These are phyloP conservation scores for Sarocladiaceae sp. DNA, from an alignment of 2,329 filamentous ascomycete species.

Conservation along the genomic window DNA sequence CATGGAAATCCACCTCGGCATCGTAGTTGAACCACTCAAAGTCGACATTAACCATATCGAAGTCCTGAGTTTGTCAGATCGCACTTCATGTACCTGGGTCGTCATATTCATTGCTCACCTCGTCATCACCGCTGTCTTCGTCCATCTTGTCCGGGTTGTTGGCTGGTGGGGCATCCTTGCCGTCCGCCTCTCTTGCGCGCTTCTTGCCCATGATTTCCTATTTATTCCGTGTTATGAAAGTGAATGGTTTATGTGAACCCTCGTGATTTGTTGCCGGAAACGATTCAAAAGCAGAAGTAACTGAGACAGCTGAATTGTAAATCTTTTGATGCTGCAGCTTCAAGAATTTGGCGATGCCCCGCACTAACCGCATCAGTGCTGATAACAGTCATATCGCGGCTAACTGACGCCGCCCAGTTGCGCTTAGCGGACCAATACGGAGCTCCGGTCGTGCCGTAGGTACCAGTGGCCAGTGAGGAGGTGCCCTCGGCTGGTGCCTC, in stretches of 20 bases:
- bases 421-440: conserved; percentile 18
- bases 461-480: conserved; percentile 4
- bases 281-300: background rate
- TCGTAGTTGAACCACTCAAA: conserved; percentile 99
- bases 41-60: conserved; percentile 89
- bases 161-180: conserved; percentile 34
- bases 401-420: conserved; percentile 18
- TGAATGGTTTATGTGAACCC: background rate
- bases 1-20: conserved; percentile 86
- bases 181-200: conserved; percentile 42
- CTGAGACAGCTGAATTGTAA: conserved; percentile 2
- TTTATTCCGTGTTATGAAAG: too few relatives aligned
- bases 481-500: background rate
- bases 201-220: conserved; percentile 43
- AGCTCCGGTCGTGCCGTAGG: conserved; percentile 10
- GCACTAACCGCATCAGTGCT: conserved; percentile 31
- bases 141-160: conserved; percentile 44
- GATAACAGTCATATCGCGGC: conserved; percentile 19
- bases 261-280: background rate
- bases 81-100: background rate
- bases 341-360: conserved; percentile 26
- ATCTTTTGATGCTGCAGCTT: conserved; percentile 13
- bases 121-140: conserved; percentile 49
- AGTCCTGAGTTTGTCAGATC: conserved; percentile 54
- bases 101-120: conserved; percentile 30